phyloP scores from a whole-genome alignment of 106 monocot genomes.

The Dioscorea zingiberensis region DNA sequence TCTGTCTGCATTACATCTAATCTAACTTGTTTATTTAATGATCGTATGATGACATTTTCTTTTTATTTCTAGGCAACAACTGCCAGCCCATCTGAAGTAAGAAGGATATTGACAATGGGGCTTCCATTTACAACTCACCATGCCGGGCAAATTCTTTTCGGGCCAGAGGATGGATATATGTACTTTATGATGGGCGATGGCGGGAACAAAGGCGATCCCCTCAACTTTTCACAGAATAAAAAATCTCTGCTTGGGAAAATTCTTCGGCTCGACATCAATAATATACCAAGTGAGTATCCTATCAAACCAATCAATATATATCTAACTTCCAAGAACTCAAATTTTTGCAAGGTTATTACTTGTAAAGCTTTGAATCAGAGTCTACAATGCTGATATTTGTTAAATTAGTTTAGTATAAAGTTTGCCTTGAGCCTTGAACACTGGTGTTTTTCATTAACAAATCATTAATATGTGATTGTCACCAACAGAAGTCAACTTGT shows the following conservation, averaged over 20 bases:
- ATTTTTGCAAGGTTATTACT: too few species aligned
- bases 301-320: too few species aligned
- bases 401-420: too few species aligned
- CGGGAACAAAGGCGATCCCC: conserved; percentile 52
- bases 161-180: conserved; percentile 79
- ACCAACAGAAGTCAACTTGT: not conserved
- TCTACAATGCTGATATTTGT: too few species aligned
- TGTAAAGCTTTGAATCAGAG: too few species aligned
- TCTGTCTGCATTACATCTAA: not conserved
- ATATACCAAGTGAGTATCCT: conserved; percentile 55
- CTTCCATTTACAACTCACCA: conserved; percentile 63
- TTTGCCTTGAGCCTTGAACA: too few species aligned
- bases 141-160: conserved; percentile 93
- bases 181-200: conserved; percentile 98
- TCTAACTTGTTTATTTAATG: not conserved
- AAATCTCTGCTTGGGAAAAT: conserved; percentile 89
- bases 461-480: too few species aligned
- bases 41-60: not conserved
- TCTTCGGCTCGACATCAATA: conserved; percentile 70
- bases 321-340: too few species aligned
- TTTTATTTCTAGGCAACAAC: conserved; percentile 40
- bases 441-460: too few species aligned
- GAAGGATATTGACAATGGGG: conserved; percentile 85
- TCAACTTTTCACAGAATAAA: conserved; percentile 84
- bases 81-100: conserved; percentile 69